phyloP scores from a whole-genome alignment of 1,139 yeast species.

The Kurtzmaniella natalensis region DNA sequence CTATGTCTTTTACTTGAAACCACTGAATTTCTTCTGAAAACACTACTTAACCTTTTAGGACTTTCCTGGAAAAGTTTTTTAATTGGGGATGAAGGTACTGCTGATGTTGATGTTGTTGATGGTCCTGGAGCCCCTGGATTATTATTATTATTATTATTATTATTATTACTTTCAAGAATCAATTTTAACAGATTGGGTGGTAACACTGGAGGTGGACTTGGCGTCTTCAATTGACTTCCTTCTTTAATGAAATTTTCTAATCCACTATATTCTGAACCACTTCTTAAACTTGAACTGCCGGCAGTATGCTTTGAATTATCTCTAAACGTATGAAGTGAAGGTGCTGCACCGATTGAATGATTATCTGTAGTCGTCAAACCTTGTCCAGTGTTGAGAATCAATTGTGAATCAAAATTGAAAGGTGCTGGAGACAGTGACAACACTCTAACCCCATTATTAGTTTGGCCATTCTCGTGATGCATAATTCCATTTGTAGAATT shows the following conservation, averaged over 20 bases:
- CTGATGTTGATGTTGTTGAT: slow-evolving; percentile 11
- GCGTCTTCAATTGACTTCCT: neutral
- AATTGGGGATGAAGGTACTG: slow-evolving; percentile 25
- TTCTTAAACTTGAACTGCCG: no score
- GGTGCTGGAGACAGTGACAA: no score
- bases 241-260: neutral
- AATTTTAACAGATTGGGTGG: no score
- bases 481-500: neutral
- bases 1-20: slow-evolving; percentile 11
- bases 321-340: slow-evolving; percentile 38
- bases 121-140: slow-evolving; percentile 3
- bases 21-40: slow-evolving; percentile 21
- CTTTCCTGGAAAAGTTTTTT: slow-evolving; percentile 30
- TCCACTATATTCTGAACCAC: neutral
- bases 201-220: neutral
- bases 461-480: no score
- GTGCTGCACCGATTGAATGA: slow-evolving; percentile 39
- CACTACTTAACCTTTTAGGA: slow-evolving; percentile 27
- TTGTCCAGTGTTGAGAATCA: neutral
- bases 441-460: neutral
- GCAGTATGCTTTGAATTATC: slow-evolving; percentile 10
- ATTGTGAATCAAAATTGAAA: neutral
- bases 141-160: slow-evolving; percentile 1
- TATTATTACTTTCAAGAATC: neutral
- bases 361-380: slow-evolving; percentile 17